Evolutionary conservation across 2,329 filamentous ascomycete genomes (phyloP).

Genomic region (Didymella glomerata): DNA sequence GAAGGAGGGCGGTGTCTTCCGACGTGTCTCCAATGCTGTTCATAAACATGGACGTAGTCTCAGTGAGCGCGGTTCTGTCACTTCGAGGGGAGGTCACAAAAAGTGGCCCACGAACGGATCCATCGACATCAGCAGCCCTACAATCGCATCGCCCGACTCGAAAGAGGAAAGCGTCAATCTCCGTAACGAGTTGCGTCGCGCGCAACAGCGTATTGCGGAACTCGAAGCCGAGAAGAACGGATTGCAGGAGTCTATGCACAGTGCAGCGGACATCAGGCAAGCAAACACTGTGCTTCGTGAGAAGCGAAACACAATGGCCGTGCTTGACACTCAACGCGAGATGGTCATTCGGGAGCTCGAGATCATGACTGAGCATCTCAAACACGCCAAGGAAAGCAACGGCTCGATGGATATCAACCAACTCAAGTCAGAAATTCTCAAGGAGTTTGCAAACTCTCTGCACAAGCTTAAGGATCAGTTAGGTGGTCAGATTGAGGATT

Average conservation of each 20-base stretch:
- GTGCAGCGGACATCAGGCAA: conserved; percentile 70
- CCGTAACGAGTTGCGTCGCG: conserved; percentile 79
- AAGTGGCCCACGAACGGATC: conserved; percentile 55
- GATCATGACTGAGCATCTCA: conserved; percentile 86
- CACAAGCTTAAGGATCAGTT: conserved; percentile 83
- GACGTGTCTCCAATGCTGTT: conserved; percentile 90
- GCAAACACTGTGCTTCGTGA: conserved; percentile 88
- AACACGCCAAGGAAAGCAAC: conserved; percentile 80
- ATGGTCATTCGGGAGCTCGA: conserved; percentile 94
- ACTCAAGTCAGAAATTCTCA: conserved; percentile 68
- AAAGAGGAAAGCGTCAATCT: conserved; percentile 57
- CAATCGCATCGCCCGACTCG: conserved; percentile 65
- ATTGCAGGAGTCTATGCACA: conserved; percentile 63
- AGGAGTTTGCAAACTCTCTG: conserved; percentile 69
- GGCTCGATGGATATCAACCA: conserved; percentile 81
- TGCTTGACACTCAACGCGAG: conserved; percentile 91
- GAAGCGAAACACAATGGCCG: conserved; percentile 94
- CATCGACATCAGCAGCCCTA: conserved; percentile 73
- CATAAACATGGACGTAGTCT: conserved; percentile 85
- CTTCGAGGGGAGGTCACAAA: conserved; percentile 45
- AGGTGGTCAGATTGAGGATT: conserved; percentile 77
- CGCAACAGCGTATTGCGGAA: conserved; percentile 85
- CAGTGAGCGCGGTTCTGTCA: conserved; percentile 66
- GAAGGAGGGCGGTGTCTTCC: conserved; percentile 66
- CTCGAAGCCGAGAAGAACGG: conserved; percentile 79